Base-by-base conservation (phyloP, 1,139 yeast genomes). In the Pichia sp. region DNA sequence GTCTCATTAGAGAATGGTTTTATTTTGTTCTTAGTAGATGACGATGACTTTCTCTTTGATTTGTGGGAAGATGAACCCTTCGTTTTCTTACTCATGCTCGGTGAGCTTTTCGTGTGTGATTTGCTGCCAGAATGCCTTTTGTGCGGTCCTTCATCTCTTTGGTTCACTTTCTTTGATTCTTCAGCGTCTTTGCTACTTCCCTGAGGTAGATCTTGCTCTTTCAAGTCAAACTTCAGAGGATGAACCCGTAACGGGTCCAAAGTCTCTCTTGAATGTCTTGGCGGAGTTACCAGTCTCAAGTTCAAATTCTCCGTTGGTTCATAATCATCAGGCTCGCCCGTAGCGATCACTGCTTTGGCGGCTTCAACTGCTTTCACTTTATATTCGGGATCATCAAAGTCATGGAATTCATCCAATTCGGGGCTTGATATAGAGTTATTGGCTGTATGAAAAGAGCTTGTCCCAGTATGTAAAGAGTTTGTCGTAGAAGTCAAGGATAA, bases 1-100 rank as follows among this genome's bases (percentile, higher is more conserved):
- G 84, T 75, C 32, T 69, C 69, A 46, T 74, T 72, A 9, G 77
- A 72, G 45, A 77, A 75, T 5, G 81, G 77, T 27, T 40, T 47
- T 35, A 48, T 33, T 31, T 45, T 51, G 31, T 46, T 47, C 15
- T 39, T 40, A 22, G 40, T 38, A 9, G 30, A n/a, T 4, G 38
- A 32, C 32, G 29, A 53, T 5, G 36, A 27, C 29, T 37, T 39
- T 29, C 37, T 41, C 27, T 39, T 47, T 1, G 40, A 29, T 25
- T 32, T 39, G 18, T 32, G 29, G 8, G 42, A 24, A n/a, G 36
- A 21, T 12, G 40, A 27, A 18, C 33, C 39, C 24, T 37, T 45
- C 1, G 42, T 27, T 20, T 32, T 42, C 17, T n/a, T n/a, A n/a
- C n/a, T n/a, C n/a, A n/a, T n/a, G n/a, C n/a, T n/a, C n/a, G 24